Conservation (phyloP, 2,329 filamentous ascomycete genomes). For the Colletotrichum ledebouriae region DNA sequence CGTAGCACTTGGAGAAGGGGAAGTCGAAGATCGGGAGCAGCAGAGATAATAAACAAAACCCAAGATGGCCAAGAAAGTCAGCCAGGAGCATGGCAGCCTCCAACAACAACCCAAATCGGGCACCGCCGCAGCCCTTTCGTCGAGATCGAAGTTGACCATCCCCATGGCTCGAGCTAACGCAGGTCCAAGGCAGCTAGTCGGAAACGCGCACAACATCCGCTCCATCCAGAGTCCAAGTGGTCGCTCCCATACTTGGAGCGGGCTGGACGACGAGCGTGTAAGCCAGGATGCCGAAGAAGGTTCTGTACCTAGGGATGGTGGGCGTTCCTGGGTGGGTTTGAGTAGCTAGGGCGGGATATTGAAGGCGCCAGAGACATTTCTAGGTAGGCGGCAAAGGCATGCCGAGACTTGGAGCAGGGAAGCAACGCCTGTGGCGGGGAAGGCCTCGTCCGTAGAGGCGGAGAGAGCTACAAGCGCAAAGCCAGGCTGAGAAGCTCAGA, state of each 20-base stretch:
- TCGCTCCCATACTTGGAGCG: conserved; percentile 11
- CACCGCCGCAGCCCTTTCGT: conserved; percentile 17
- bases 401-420: conserved; percentile 32
- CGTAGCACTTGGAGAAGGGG: neutral
- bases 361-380: conserved; percentile 39
- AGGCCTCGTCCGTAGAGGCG: neutral
- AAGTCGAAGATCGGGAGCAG: neutral
- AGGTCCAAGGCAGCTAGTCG: conserved; percentile 15
- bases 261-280: conserved; percentile 22
- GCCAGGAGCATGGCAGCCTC: conserved; percentile 10
- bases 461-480: conserved; percentile 20
- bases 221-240: conserved; percentile 2
- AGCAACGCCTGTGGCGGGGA: conserved; percentile 7
- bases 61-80: conserved; percentile 20
- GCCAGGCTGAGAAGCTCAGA: conserved; percentile 18
- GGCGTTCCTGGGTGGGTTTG: conserved; percentile 24
- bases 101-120: conserved; percentile 3
- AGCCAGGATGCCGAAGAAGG: conserved; percentile 5
- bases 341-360: conserved; percentile 41
- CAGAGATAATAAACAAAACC: conserved; percentile 38
- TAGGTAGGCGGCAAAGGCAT: conserved; percentile 34
- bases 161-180: conserved; percentile 28
- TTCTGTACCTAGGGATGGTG: conserved; percentile 35
- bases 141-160: conserved; percentile 17
- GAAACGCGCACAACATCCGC: conserved; percentile 10